A percentile compares a stretch with the other conserved stretches of the same genome.
phyloP scores from a whole-genome alignment of 306 rosid species.

The Oemleria cerasiformis region DNA sequence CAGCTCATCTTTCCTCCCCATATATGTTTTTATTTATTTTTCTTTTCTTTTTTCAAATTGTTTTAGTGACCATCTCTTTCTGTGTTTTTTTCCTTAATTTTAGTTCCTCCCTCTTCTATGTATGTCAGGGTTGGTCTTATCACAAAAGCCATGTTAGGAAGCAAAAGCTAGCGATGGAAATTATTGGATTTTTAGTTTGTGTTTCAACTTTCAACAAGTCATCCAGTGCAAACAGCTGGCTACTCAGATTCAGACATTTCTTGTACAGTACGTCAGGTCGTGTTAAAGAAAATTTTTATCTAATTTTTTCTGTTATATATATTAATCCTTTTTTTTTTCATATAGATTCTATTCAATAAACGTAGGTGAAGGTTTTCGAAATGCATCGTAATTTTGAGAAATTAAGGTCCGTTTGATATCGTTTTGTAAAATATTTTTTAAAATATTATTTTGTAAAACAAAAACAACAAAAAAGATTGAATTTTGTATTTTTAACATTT shows the following conservation, averaged over 20 bases:
- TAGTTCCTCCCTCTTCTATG: neutral
- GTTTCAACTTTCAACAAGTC: neutral
- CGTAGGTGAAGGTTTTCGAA: too few species aligned
- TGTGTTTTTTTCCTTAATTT: neutral
- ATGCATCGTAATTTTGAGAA: too few species aligned
- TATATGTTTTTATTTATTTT: neutral
- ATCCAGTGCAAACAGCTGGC: neutral
- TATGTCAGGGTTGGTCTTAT: constrained; percentile 11
- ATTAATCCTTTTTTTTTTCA: too few species aligned
- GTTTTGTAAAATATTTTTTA: too few species aligned
- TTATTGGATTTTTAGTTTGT: constrained; percentile 10
- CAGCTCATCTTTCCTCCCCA: constrained; percentile 52
- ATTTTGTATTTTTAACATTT: too few species aligned
- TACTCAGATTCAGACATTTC: neutral
- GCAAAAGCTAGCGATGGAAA: constrained; percentile 4
- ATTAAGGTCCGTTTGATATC: too few species aligned
- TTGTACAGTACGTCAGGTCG: neutral
- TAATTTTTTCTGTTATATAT: too few species aligned
- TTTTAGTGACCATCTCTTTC: constrained; percentile 28
- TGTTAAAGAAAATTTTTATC: neutral
- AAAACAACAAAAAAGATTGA: too few species aligned
- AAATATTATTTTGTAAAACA: too few species aligned
- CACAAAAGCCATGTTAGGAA: constrained; percentile 22
- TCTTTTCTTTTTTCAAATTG: constrained; percentile 5
- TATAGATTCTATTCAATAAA: too few species aligned